Evolutionary conservation across 371 early-diverging fungal genomes (phyloP).

Genomic region (Mucor sp.): DNA sequence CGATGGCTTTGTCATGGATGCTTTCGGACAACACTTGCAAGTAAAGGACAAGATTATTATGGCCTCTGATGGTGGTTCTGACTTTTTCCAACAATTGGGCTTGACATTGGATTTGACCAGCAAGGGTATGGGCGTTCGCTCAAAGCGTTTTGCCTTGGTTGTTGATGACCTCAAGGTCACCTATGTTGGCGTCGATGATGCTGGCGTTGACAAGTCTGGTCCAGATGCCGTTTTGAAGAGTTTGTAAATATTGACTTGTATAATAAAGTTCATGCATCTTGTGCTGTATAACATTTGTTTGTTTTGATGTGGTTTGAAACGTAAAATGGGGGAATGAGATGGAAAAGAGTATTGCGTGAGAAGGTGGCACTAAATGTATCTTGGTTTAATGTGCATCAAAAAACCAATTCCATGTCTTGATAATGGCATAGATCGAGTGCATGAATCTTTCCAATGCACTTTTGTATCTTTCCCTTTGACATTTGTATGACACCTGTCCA

Average conservation of each 20-base stretch:
- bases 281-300: background rate
- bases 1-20: constrained; percentile 77
- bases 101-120: constrained; percentile 58
- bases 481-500: background rate
- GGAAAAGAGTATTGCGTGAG: background rate
- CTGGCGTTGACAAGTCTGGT: constrained; percentile 36
- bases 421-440: background rate
- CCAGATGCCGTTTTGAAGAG: constrained; percentile 33
- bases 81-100: constrained; percentile 65
- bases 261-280: background rate
- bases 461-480: background rate
- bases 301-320: background rate
- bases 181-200: constrained; percentile 73
- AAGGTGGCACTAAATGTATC: background rate
- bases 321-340: background rate
- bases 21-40: constrained; percentile 66
- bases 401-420: too few species aligned
- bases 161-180: constrained; percentile 70
- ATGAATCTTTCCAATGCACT: background rate
- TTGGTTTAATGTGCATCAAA: background rate
- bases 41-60: constrained; percentile 66
- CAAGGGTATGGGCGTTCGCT: constrained; percentile 39
- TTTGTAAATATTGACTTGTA: constrained; percentile 8
- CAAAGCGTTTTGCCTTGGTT: constrained; percentile 76
- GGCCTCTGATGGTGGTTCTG: constrained; percentile 71